Evolutionary conservation across 495 filamentous ascomycete species (phyloP).

Genomic region (Aspergillus ellipticus): DNA sequence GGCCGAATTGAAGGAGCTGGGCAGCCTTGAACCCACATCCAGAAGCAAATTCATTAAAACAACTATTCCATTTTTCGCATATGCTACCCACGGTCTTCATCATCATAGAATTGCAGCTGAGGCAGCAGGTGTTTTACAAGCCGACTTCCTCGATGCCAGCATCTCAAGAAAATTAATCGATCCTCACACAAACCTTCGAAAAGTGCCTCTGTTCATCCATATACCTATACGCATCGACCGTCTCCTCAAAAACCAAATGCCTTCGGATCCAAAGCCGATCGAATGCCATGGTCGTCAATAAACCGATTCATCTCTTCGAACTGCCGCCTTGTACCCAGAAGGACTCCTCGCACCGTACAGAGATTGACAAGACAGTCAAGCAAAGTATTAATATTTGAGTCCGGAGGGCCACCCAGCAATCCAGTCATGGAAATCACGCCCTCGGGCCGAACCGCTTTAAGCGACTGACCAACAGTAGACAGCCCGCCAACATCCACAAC

Average conservation of each 20-base stretch:
- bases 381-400: slow-evolving; percentile 26
- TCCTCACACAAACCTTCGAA: slow-evolving; percentile 62
- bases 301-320: slow-evolving; percentile 54
- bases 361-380: slow-evolving; percentile 39
- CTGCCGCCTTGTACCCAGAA: slow-evolving; percentile 51
- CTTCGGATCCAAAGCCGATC: slow-evolving; percentile 54
- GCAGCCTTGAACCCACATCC: too few species aligned
- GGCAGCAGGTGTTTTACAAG: too few species aligned
- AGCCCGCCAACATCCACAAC: slow-evolving; percentile 62
- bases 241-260: slow-evolving; percentile 50
- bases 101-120: too few species aligned
- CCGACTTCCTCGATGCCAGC: too few species aligned
- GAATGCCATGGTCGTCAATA: slow-evolving; percentile 54
- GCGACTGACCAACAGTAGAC: slow-evolving; percentile 49
- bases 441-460: slow-evolving; percentile 57
- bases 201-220: slow-evolving; percentile 64
- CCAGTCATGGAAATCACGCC: slow-evolving; percentile 60
- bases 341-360: slow-evolving; percentile 16
- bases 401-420: slow-evolving; percentile 25
- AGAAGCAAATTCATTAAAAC: too few species aligned
- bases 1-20: too few species aligned
- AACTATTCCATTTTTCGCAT: too few species aligned
- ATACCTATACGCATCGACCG: slow-evolving; percentile 40
- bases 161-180: too few species aligned
- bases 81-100: too few species aligned